These are phyloP conservation scores for Apiospora aurea DNA, from an alignment of 2,329 filamentous ascomycete genomes.

Conservation along the genomic window DNA sequence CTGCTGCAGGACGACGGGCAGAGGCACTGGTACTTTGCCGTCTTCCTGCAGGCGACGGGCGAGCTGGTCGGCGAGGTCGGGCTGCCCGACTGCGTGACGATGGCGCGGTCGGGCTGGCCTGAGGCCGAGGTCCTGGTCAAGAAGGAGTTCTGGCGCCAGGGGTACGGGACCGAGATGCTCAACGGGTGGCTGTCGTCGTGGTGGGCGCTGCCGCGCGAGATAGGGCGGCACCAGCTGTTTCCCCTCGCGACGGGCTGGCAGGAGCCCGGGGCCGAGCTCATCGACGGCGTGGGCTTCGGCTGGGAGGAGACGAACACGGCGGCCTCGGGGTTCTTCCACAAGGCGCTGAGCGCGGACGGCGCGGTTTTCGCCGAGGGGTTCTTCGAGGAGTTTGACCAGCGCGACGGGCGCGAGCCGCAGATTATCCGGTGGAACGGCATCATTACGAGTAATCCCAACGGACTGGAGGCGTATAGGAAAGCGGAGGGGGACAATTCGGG, in stretches of 20 bases:
- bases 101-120: conserved; percentile 26
- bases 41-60: conserved; percentile 36
- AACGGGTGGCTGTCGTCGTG: conserved; percentile 24
- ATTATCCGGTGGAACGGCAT: not conserved
- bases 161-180: conserved; percentile 29
- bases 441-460: not conserved
- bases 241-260: not conserved
- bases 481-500: not conserved
- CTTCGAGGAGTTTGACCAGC: conserved; percentile 5
- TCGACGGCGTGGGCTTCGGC: conserved; percentile 15
- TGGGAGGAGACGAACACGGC: conserved; percentile 19
- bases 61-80: conserved; percentile 42
- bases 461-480: not conserved
- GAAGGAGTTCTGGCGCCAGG: conserved; percentile 27
- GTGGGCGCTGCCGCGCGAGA: conserved; percentile 28
- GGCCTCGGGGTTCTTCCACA: not conserved
- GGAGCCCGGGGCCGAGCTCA: conserved; percentile 14
- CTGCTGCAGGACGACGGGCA: conserved; percentile 29
- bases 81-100: conserved; percentile 27
- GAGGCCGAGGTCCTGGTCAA: conserved; percentile 28
- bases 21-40: conserved; percentile 34
- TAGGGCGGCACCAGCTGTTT: conserved; percentile 25
- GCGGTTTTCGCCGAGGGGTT: conserved; percentile 6
- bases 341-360: not conserved
- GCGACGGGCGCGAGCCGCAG: conserved; percentile 18